A percentile compares a stretch with the other conserved stretches of the same genome.
These are phyloP conservation scores for Fusarium coicis DNA, from an alignment of 2,329 filamentous ascomycete species.

Conservation along the genomic window DNA sequence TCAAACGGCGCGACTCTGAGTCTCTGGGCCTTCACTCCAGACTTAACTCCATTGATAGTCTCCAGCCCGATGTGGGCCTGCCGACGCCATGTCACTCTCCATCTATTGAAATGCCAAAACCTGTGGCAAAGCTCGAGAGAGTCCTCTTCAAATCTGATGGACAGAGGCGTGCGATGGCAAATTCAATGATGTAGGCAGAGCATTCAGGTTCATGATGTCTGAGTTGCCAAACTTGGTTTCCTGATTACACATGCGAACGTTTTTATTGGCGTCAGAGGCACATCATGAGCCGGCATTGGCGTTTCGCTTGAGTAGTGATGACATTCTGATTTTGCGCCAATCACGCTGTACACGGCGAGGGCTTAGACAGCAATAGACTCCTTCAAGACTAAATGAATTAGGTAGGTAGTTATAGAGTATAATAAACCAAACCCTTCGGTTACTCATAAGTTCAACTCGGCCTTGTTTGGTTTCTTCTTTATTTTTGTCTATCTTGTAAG, in stretches of 20 bases:
- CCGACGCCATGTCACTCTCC: background rate
- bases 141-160: background rate
- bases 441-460: background rate
- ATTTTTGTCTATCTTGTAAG: conserved; percentile 44
- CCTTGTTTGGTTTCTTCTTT: conserved; percentile 27
- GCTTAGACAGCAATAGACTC: conserved; percentile 19
- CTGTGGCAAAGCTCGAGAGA: background rate
- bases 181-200: background rate
- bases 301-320: conserved; percentile 18
- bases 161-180: conserved; percentile 5
- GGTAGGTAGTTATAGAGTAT: conserved; percentile 2
- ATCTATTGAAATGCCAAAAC: background rate
- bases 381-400: background rate
- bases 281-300: conserved; percentile 7
- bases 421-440: background rate
- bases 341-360: background rate
- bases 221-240: background rate
- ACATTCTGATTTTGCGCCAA: background rate
- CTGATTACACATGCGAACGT: background rate
- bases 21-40: background rate
- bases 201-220: background rate
- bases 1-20: conserved; percentile 16
- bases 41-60: background rate
- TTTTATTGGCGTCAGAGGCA: conserved; percentile 5
- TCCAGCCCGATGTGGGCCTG: background rate